A percentile compares a stretch with the other conserved stretches of the same genome.
phyloP scores from a whole-genome alignment of 2,329 filamentous ascomycete genomes.

The Cercospora zeina region DNA sequence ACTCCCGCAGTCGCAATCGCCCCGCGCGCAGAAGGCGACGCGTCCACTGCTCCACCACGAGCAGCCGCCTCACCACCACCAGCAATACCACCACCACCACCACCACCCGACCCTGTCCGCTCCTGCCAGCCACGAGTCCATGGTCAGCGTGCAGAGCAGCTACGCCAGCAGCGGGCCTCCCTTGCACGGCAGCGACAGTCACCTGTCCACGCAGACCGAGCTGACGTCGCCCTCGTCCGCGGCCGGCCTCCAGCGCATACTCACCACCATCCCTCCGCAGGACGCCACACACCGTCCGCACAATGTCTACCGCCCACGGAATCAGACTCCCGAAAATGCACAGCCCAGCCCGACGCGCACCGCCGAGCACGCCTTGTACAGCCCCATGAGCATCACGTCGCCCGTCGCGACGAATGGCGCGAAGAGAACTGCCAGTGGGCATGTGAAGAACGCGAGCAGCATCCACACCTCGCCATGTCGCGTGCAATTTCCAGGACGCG shows the following conservation, averaged over 20 bases:
- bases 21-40: conserved; percentile 27
- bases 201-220: conserved; percentile 37
- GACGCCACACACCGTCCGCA: conserved; percentile 12
- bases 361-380: conserved; percentile 36
- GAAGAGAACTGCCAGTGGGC: conserved; percentile 76
- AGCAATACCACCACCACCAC: neutral
- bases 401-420: conserved; percentile 51
- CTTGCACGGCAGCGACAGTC: conserved; percentile 32
- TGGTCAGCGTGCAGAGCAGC: conserved; percentile 33
- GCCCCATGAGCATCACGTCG: conserved; percentile 47
- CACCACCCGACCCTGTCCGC: conserved; percentile 29
- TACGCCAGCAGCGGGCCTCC: conserved; percentile 28
- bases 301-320: conserved; percentile 18
- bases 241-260: conserved; percentile 14
- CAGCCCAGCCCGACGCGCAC: conserved; percentile 26
- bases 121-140: conserved; percentile 38
- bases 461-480: conserved; percentile 39
- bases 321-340: conserved; percentile 25
- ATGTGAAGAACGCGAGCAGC: conserved; percentile 62
- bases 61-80: conserved; percentile 17
- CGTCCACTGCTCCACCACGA: conserved; percentile 28
- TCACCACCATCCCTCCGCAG: neutral
- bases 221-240: conserved; percentile 34
- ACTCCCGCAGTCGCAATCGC: conserved; percentile 16
- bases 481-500: conserved; percentile 43